phyloP scores from a whole-genome alignment of 164 flowering plant genomes.

The Vitis riparia region DNA sequence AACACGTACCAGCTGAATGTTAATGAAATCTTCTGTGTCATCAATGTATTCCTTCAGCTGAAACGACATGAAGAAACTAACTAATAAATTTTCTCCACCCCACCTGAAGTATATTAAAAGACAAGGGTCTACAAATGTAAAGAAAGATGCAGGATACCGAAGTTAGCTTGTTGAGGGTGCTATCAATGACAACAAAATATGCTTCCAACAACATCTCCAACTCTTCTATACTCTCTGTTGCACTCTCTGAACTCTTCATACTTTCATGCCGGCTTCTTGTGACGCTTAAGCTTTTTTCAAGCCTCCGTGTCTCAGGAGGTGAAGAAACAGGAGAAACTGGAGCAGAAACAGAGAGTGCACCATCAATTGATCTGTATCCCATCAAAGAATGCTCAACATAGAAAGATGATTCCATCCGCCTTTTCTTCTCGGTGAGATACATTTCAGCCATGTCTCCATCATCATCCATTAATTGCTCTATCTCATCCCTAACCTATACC shows the following conservation, averaged over 20 bases:
- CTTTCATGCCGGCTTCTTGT: slow-evolving; percentile 88
- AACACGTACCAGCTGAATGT: slow-evolving; percentile 79
- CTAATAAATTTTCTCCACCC: slow-evolving; percentile 1
- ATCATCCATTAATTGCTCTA: slow-evolving; percentile 84
- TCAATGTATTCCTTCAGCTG: slow-evolving; percentile 92
- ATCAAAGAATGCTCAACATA: slow-evolving; percentile 78
- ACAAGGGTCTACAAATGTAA: background rate
- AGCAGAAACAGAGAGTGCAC: slow-evolving; percentile 69
- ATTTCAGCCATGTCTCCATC: slow-evolving; percentile 89
- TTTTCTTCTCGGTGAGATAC: slow-evolving; percentile 81
- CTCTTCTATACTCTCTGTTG: slow-evolving; percentile 69
- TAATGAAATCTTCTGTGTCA: slow-evolving; percentile 80
- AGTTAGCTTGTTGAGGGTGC: slow-evolving; percentile 88
- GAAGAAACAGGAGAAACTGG: slow-evolving; percentile 97
- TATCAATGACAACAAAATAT: slow-evolving; percentile 84
- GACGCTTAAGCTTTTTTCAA: slow-evolving; percentile 79
- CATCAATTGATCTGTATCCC: slow-evolving; percentile 62
- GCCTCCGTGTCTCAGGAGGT: slow-evolving; percentile 67
- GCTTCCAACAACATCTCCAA: slow-evolving; percentile 95
- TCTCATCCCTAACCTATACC: slow-evolving; percentile 73
- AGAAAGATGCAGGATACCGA: slow-evolving; percentile 52
- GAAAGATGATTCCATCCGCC: slow-evolving; percentile 59
- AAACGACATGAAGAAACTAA: slow-evolving; percentile 17
- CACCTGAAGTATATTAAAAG: background rate
- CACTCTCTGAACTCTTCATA: slow-evolving; percentile 67